phyloP scores from a whole-genome alignment of 2,329 filamentous ascomycete genomes.

The Fusarium solani-melongenae region DNA sequence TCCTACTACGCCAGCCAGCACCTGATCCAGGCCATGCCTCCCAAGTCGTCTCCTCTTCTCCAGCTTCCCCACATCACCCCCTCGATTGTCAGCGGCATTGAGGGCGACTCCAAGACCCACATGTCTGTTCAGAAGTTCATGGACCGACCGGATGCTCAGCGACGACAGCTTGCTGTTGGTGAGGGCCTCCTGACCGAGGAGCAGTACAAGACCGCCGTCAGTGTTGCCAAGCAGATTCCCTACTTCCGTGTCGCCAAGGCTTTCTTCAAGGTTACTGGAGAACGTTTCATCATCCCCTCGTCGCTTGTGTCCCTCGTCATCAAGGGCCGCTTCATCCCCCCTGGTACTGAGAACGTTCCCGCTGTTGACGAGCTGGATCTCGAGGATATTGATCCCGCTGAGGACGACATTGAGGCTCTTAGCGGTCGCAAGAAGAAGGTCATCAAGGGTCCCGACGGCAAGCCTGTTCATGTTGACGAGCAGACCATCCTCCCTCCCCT shows the following conservation, averaged over 20 bases:
- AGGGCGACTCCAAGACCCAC: conserved; percentile 80
- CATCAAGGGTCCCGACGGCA: conserved; percentile 70
- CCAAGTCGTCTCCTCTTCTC: conserved; percentile 85
- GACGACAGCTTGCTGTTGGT: conserved; percentile 77
- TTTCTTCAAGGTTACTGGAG: conserved; percentile 98
- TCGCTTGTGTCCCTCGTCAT: conserved; percentile 94
- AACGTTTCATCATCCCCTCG: conserved; percentile 90
- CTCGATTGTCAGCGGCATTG: conserved; percentile 71
- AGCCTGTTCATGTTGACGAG: conserved; percentile 66
- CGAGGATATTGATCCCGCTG: conserved; percentile 90
- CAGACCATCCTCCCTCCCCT: conserved; percentile 81
- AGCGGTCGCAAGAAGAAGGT: conserved; percentile 80
- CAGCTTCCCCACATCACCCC: conserved; percentile 90
- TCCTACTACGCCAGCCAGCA: conserved; percentile 87
- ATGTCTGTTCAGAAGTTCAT: conserved; percentile 89
- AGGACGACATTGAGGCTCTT: conserved; percentile 89
- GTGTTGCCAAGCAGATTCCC: conserved; percentile 85
- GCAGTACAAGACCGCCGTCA: conserved; percentile 80
- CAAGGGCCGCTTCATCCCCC: conserved; percentile 93
- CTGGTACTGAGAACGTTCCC: conserved; percentile 81
- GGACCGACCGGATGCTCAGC: conserved; percentile 79
- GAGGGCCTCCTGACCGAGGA: conserved; percentile 76
- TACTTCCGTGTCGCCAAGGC: conserved; percentile 87
- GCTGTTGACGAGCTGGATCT: conserved; percentile 81
- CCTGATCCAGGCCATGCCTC: conserved; percentile 88